Conservation (phyloP, 2,329 filamentous ascomycete genomes). For the Myriosclerotinia duriaeana region DNA sequence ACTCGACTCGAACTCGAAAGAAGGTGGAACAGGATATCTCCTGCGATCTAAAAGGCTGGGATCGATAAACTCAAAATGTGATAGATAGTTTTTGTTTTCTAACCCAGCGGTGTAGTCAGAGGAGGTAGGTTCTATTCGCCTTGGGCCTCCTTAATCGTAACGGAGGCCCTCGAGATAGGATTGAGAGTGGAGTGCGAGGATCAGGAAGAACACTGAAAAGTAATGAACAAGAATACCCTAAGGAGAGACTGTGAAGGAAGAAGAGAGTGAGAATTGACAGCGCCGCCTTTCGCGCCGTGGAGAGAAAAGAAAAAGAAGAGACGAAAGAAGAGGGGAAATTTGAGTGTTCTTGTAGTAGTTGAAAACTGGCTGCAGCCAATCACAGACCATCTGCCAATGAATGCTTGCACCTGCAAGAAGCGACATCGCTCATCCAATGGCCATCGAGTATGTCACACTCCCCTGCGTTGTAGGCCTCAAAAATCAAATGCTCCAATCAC, state of each 20-base stretch:
- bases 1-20: background rate
- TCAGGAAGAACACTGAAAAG: background rate
- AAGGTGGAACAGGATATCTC: conserved; percentile 9
- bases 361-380: conserved; percentile 7
- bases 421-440: background rate
- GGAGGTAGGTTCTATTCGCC: conserved; percentile 18
- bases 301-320: conserved; percentile 12
- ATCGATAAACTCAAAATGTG: conserved; percentile 12
- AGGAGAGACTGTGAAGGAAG: background rate
- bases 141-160: conserved; percentile 17
- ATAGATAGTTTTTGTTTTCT: conserved; percentile 9
- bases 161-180: conserved; percentile 7
- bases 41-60: conserved; percentile 20
- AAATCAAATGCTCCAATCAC: background rate
- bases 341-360: conserved; percentile 2
- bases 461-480: conserved; percentile 15
- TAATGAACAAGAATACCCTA: background rate
- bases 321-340: background rate
- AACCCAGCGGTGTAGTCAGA: conserved; percentile 12
- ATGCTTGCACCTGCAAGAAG: background rate
- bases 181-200: background rate
- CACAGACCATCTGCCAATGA: background rate
- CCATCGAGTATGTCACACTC: no score
- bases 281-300: conserved; percentile 9
- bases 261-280: conserved; percentile 9